Evolutionary conservation across 768 basidiomycete species (phyloP).

Genomic region (Termitomyces sp.): DNA sequence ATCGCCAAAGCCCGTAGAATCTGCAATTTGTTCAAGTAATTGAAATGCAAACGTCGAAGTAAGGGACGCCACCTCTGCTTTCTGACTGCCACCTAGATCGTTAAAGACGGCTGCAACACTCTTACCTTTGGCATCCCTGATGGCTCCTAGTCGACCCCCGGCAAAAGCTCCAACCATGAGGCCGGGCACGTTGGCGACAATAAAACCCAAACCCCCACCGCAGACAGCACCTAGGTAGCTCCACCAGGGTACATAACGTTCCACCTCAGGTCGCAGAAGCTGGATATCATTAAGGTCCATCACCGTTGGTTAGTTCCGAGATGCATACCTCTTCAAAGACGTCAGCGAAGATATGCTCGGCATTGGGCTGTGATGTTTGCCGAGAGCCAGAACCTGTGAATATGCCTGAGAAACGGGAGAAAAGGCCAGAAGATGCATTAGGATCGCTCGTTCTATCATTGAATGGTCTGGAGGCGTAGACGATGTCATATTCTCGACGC

Average conservation of each 20-base stretch:
- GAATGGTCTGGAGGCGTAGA: constrained; percentile 54
- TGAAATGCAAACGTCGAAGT: neutral
- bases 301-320: neutral
- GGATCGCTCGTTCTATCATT: constrained; percentile 60
- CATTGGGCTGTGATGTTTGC: constrained; percentile 56
- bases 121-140: constrained; percentile 93
- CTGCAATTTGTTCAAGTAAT: constrained; percentile 32
- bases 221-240: constrained; percentile 68
- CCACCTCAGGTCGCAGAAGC: constrained; percentile 81
- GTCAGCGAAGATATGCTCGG: constrained; percentile 82
- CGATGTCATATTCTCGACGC: constrained; percentile 66
- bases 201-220: constrained; percentile 65
- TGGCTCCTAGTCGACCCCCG: constrained; percentile 86
- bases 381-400: constrained; percentile 41
- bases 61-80: constrained; percentile 70
- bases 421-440: constrained; percentile 69
- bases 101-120: constrained; percentile 87
- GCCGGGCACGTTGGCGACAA: constrained; percentile 79
- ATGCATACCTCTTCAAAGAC: constrained; percentile 83
- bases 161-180: constrained; percentile 83
- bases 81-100: constrained; percentile 72
- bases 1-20: constrained; percentile 77
- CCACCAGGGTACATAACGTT: constrained; percentile 71
- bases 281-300: constrained; percentile 20
- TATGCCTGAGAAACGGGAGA: constrained; percentile 69